phyloP scores from a whole-genome alignment of 495 filamentous ascomycete genomes.

The Penicillium goetzii region DNA sequence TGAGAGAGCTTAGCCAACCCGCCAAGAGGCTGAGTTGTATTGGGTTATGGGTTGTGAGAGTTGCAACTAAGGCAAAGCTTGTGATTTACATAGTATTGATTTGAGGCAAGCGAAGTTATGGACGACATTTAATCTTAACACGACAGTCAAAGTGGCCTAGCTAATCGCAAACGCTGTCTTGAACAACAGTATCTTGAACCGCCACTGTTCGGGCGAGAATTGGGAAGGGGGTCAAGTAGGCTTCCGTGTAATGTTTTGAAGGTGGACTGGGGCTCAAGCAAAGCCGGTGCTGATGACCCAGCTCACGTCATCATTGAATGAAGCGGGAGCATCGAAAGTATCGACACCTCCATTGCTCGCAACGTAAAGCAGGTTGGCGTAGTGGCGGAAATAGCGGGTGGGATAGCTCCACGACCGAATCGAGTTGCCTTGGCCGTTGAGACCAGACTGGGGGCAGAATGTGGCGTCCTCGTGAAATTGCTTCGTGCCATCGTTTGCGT shows the following conservation, averaged over 20 bases:
- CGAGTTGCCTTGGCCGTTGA: conserved; percentile 51
- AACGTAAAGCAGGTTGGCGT: conserved; percentile 45
- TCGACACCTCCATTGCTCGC: conserved; percentile 58
- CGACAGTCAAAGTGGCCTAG: background rate
- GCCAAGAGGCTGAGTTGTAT: no score
- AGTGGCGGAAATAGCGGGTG: conserved; percentile 59
- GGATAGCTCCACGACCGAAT: conserved; percentile 60
- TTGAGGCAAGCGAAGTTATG: background rate
- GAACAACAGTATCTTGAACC: background rate
- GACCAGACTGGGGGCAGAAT: conserved; percentile 53
- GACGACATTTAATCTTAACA: background rate
- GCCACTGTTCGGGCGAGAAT: background rate
- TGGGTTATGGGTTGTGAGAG: no score
- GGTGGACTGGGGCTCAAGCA: conserved; percentile 29
- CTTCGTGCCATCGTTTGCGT: conserved; percentile 54
- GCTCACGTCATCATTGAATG: conserved; percentile 57
- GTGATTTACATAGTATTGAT: no score
- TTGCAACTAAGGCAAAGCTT: no score
- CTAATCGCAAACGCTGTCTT: background rate
- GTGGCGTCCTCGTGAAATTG: conserved; percentile 59
- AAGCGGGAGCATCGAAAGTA: conserved; percentile 48
- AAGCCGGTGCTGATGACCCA: conserved; percentile 49
- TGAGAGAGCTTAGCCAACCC: no score
- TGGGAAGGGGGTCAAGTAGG: background rate
- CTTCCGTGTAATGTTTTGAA: background rate